These are phyloP conservation scores for Cephaloascus fragrans DNA, from an alignment of 805 yeast genomes.

Conservation along the genomic window DNA sequence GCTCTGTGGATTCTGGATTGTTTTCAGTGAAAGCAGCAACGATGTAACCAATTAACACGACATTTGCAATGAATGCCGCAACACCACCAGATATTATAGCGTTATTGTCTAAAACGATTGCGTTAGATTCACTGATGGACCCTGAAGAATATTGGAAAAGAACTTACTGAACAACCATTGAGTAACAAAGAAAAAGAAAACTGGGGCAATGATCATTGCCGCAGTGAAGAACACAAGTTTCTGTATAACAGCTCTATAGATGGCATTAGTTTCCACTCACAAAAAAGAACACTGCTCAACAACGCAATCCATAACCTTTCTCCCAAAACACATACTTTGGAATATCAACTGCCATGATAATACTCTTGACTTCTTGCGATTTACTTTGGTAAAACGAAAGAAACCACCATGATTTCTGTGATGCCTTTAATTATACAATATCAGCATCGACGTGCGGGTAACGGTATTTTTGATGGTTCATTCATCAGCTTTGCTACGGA, in stretches of 20 bases:
- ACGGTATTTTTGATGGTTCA: too few species aligned
- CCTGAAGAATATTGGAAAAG: too few species aligned
- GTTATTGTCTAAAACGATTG: conserved; percentile 29
- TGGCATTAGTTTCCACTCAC: conserved; percentile 3
- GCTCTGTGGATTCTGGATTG: too few species aligned
- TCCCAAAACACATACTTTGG: conserved; percentile 23
- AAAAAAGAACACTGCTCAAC: not conserved
- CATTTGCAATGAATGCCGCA: conserved; percentile 70
- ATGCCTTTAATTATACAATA: too few species aligned
- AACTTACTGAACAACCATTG: conserved; percentile 27
- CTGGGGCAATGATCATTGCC: conserved; percentile 65
- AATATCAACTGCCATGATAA: conserved; percentile 32
- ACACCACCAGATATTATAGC: conserved; percentile 67
- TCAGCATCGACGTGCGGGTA: too few species aligned
- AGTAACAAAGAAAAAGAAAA: conserved; percentile 48
- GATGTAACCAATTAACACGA: conserved; percentile 65
- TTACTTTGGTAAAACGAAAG: too few species aligned
- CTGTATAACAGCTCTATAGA: conserved; percentile 45
- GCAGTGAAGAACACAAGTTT: conserved; percentile 68
- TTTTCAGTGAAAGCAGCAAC: conserved; percentile 70
- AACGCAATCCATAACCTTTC: not conserved
- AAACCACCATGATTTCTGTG: too few species aligned
- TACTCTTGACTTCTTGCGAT: too few species aligned
- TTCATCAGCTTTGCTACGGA: too few species aligned
- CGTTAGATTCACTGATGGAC: too few species aligned